Conservation (phyloP, 331 rosid species). For the Spiraea crenata region DNA sequence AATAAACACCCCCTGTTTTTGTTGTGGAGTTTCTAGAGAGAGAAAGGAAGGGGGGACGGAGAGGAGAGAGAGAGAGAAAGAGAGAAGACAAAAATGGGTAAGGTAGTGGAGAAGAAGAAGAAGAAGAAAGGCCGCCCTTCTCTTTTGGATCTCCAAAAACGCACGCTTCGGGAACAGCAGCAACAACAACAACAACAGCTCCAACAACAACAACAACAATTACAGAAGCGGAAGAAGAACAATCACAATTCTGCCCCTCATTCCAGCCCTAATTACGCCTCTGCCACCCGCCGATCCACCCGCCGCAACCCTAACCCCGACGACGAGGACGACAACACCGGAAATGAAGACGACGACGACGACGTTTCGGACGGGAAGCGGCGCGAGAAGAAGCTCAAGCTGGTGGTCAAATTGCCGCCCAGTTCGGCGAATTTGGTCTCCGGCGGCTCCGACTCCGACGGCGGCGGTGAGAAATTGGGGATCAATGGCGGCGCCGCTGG, state of each 20-base stretch:
- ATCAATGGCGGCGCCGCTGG: conserved; percentile 47
- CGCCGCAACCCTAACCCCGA: conserved; percentile 60
- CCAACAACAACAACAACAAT: conserved; percentile 24
- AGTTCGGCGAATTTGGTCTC: conserved; percentile 44
- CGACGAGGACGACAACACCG: conserved; percentile 24
- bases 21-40: conserved; percentile 30
- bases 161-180: conserved; percentile 48
- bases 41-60: conserved; percentile 3
- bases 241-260: conserved; percentile 29
- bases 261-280: conserved; percentile 43
- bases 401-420: conserved; percentile 47
- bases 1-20: conserved; percentile 33
- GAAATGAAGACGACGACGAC: conserved; percentile 24
- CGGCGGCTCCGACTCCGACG: conserved; percentile 41
- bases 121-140: conserved; percentile 80
- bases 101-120: conserved; percentile 68
- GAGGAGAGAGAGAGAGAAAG: conserved; percentile 21
- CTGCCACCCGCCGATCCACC: conserved; percentile 56
- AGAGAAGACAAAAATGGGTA: conserved; percentile 44
- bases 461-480: conserved; percentile 47
- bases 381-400: conserved; percentile 64
- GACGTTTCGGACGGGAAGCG: conserved; percentile 34
- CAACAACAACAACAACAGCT: conserved; percentile 27
- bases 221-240: conserved; percentile 23
- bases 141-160: conserved; percentile 69